These are phyloP conservation scores for Thelonectria olida DNA, from an alignment of 2,329 filamentous ascomycete species.

Conservation along the genomic window DNA sequence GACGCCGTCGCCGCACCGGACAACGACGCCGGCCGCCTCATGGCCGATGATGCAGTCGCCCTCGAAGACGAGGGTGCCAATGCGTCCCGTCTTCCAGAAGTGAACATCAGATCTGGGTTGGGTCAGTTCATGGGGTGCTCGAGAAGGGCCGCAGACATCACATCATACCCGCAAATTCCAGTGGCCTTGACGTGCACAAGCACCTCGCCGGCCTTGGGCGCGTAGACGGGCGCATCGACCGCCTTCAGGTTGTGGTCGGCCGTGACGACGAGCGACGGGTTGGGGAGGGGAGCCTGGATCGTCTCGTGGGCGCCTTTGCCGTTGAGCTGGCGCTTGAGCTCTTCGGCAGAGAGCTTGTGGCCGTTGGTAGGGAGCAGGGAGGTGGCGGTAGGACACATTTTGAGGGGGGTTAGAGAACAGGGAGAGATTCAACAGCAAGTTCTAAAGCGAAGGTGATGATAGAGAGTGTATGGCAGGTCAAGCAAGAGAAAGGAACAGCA, in stretches of 20 bases:
- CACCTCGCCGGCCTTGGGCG: conserved; percentile 63
- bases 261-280: conserved; percentile 55
- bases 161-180: conserved; percentile 67
- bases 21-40: conserved; percentile 69
- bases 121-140: neutral
- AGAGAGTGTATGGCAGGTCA: too few relatives aligned
- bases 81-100: conserved; percentile 72
- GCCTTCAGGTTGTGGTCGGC: conserved; percentile 67
- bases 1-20: conserved; percentile 65
- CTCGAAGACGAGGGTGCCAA: conserved; percentile 69
- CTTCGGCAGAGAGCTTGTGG: conserved; percentile 14
- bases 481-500: neutral
- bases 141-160: conserved; percentile 21
- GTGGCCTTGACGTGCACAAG: conserved; percentile 70
- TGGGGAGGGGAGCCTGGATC: conserved; percentile 43
- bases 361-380: conserved; percentile 26
- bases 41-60: conserved; percentile 73
- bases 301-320: conserved; percentile 12
- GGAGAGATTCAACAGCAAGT: neutral
- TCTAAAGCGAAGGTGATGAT: neutral
- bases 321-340: conserved; percentile 31
- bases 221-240: conserved; percentile 65
- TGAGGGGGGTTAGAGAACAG: neutral
- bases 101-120: conserved; percentile 70
- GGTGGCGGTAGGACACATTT: conserved; percentile 34